Conservation (phyloP, 805 yeast species). For the Candida ortonii region DNA sequence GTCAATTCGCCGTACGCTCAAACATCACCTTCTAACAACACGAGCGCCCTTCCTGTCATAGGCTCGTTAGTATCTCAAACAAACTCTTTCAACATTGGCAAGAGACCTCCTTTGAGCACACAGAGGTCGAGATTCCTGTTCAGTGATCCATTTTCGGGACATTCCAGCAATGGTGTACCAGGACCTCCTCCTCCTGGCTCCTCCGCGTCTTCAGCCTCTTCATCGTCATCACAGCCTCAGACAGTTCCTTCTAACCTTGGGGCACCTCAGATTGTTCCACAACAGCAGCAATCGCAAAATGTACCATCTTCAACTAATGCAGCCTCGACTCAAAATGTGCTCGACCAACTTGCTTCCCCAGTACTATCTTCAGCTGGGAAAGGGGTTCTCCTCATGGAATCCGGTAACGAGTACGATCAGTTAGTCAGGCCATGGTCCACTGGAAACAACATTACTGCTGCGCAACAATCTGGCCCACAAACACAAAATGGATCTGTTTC, state of each 20-base stretch:
- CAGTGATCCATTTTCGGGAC: constrained; percentile 53
- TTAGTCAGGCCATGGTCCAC: constrained; percentile 38
- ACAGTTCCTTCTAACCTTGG: constrained; percentile 10
- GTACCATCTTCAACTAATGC: constrained; percentile 31
- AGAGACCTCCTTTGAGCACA: constrained; percentile 53
- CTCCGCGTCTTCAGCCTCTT: constrained; percentile 13
- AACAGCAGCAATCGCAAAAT: constrained; percentile 13
- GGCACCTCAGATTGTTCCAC: constrained; percentile 8
- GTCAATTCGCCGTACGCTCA: constrained; percentile 17
- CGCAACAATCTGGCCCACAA: too few species aligned
- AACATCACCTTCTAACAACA: constrained; percentile 17
- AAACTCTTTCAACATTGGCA: constrained; percentile 21
- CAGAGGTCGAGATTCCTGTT: constrained; percentile 69
- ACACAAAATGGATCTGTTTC: constrained; percentile 6
- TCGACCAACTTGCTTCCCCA: constrained; percentile 26
- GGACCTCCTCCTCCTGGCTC: constrained; percentile 21
- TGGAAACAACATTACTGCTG: constrained; percentile 14
- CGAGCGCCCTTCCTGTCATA: constrained; percentile 13
- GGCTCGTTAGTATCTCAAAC: constrained; percentile 12
- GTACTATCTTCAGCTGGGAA: constrained; percentile 36
- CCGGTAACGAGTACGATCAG: constrained; percentile 46
- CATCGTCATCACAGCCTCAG: constrained; percentile 17
- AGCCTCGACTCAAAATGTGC: constrained; percentile 24
- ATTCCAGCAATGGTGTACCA: constrained; percentile 7
- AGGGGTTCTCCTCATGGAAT: constrained; percentile 43